These are phyloP conservation scores for Irpex sp. DNA, from an alignment of 1,284 basidiomycete species.

Conservation along the genomic window DNA sequence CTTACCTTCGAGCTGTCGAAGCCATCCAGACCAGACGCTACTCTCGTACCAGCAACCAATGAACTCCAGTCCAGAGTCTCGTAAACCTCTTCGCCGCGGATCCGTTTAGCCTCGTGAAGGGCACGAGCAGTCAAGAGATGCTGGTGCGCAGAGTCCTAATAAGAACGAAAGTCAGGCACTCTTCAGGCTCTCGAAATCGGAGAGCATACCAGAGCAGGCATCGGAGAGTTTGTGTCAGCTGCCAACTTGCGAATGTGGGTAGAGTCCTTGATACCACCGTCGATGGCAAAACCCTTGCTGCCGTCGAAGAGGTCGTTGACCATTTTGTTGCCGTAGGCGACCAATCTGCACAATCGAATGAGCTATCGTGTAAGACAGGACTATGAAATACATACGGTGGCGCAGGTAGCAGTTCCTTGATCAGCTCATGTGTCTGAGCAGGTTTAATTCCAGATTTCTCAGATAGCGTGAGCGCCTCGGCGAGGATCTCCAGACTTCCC, in stretches of 20 bases:
- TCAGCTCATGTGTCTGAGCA: constrained; percentile 21
- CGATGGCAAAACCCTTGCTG: constrained; percentile 76
- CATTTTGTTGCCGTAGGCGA: constrained; percentile 67
- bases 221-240: constrained; percentile 65
- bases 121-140: constrained; percentile 78
- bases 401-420: constrained; percentile 51
- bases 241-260: constrained; percentile 60
- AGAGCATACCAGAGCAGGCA: constrained; percentile 56
- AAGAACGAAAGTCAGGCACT: too few species aligned
- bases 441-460: constrained; percentile 81
- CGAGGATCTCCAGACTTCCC: constrained; percentile 70
- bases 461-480: constrained; percentile 78
- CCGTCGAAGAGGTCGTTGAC: constrained; percentile 71
- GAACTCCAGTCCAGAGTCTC: constrained; percentile 70
- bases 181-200: not conserved
- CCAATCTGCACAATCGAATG: constrained; percentile 30
- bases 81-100: constrained; percentile 40
- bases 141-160: constrained; percentile 63
- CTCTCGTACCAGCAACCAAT: constrained; percentile 60
- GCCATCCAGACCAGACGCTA: constrained; percentile 61
- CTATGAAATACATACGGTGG: constrained; percentile 36
- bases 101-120: constrained; percentile 44
- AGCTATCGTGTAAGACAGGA: constrained; percentile 13
- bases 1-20: constrained; percentile 45
- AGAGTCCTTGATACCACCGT: constrained; percentile 85